Conservation (phyloP, 495 filamentous ascomycete species). For the Trichoderma virens region DNA sequence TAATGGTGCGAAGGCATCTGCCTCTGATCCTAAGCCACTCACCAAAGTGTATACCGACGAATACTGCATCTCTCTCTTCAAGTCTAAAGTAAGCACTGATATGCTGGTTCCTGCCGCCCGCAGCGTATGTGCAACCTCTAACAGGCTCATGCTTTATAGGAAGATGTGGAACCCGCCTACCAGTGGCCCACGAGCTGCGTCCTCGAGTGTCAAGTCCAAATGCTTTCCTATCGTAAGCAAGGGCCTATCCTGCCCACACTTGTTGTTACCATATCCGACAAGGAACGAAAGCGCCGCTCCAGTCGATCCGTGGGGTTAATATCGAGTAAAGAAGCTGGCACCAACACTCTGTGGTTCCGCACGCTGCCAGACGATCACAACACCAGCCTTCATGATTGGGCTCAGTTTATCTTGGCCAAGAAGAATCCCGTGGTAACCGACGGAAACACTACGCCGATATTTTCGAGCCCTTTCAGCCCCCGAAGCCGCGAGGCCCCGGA, state of each 20-base stretch:
- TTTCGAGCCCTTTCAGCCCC: conserved; percentile 29
- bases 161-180: conserved; percentile 16
- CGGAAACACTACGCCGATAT: conserved; percentile 38
- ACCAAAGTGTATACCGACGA: conserved; percentile 23
- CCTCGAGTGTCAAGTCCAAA: conserved; percentile 44
- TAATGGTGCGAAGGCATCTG: conserved; percentile 11
- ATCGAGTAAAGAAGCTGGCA: conserved; percentile 32
- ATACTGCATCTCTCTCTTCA: conserved; percentile 48
- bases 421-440: conserved; percentile 31
- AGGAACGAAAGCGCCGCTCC: conserved; percentile 47
- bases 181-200: conserved; percentile 43
- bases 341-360: conserved; percentile 36
- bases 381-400: conserved; percentile 36
- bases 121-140: neutral
- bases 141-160: neutral
- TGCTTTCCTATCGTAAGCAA: conserved; percentile 46
- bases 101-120: neutral
- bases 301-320: conserved; percentile 45
- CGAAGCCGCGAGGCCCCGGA: conserved; percentile 28
- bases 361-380: conserved; percentile 28
- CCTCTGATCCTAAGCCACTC: conserved; percentile 10
- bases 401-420: conserved; percentile 31
- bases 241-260: conserved; percentile 42
- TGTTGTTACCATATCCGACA: conserved; percentile 43
- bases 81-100: conserved; percentile 37